Evolutionary conservation across 2,329 filamentous ascomycete genomes (phyloP), one percentile per base, ranked within the genome.

Genomic region (Ascochyta fabae): DNA sequence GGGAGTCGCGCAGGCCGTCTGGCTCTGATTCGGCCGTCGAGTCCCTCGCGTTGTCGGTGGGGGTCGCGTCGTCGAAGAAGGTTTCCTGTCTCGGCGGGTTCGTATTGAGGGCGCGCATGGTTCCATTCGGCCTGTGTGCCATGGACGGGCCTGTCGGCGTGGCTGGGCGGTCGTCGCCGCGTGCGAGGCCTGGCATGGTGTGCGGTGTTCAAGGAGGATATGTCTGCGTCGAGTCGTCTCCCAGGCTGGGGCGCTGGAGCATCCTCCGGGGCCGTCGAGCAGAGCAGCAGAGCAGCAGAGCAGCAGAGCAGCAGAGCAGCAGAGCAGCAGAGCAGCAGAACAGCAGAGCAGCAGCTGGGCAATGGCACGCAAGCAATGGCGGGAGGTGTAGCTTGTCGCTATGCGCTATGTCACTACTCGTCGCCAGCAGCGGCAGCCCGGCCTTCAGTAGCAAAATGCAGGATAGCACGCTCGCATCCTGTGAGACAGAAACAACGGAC

Each of bases 1-100:
- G 93, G 44, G 89, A 92, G 77, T 93, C 88, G 46, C 72, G 68
- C 47, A 68, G 55, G 22, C 45, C 51, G 43, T 65, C 62, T 35
- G 64, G 63, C 38, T 60, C 48, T 8, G 48, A 52, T 10, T 65
- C 64, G 23, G 51, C 40, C 35, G 61, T 58, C 34, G 53, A 64
- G 47, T 44, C 54, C 29, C 53, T 45, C 19, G 45, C 34, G 35
- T 59, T 60, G 60, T 75, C 73, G 23, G 74, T 67, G 41, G 71
- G 73, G 3, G 73, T 75, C 13, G 68, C 64, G 60, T 75, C 72
- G 62, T 75, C 67, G 61, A 73, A 73, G 60, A 75, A 74, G 51
- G 70, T 74, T 53, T 70, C 66, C 35, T 68, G 65, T 43, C 61
- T 58, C 41, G 65, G 61, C 48, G 55, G 64, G 35, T 61, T 66